A percentile compares a stretch with the other conserved stretches of the same genome.
These are phyloP conservation scores for Alternaria gaisen DNA, from an alignment of 2,329 filamentous ascomycete genomes.

Conservation along the genomic window DNA sequence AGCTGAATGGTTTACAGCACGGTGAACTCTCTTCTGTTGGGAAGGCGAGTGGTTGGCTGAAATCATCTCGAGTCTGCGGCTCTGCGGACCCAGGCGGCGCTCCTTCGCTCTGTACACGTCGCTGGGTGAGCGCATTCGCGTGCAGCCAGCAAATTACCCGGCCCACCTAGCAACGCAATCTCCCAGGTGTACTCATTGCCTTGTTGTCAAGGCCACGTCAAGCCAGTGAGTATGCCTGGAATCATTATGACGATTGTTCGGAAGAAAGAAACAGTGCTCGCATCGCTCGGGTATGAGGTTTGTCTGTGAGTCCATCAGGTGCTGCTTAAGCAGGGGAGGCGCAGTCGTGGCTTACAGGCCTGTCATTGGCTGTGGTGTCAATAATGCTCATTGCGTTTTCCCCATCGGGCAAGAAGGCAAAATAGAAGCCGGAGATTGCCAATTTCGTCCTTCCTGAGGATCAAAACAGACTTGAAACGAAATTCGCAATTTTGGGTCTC, in stretches of 20 bases:
- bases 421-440: constrained; percentile 19
- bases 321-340: constrained; percentile 16
- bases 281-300: constrained; percentile 14
- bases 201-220: constrained; percentile 15
- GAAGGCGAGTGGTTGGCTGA: constrained; percentile 17
- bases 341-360: constrained; percentile 13
- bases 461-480: constrained; percentile 23
- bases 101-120: constrained; percentile 3
- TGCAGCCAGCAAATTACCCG: constrained; percentile 12
- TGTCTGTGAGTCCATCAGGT: constrained; percentile 12
- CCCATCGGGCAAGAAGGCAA: constrained; percentile 4
- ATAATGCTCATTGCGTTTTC: constrained; percentile 8
- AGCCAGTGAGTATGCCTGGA: constrained; percentile 6
- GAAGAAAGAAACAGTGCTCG: constrained; percentile 9
- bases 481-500: constrained; percentile 23
- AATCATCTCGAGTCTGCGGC: constrained; percentile 13
- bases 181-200: constrained; percentile 10
- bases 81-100: constrained; percentile 19
- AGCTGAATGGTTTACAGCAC: constrained; percentile 16
- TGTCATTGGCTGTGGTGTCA: constrained; percentile 14
- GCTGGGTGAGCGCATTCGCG: constrained; percentile 5
- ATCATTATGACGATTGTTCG: constrained; percentile 10
- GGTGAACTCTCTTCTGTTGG: constrained; percentile 20
- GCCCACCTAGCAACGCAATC: constrained; percentile 17
- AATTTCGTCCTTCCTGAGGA: constrained; percentile 18